Evolutionary conservation across 352 stramenopile species (phyloP).

Genomic region (Hyphochytrium catenoides): DNA sequence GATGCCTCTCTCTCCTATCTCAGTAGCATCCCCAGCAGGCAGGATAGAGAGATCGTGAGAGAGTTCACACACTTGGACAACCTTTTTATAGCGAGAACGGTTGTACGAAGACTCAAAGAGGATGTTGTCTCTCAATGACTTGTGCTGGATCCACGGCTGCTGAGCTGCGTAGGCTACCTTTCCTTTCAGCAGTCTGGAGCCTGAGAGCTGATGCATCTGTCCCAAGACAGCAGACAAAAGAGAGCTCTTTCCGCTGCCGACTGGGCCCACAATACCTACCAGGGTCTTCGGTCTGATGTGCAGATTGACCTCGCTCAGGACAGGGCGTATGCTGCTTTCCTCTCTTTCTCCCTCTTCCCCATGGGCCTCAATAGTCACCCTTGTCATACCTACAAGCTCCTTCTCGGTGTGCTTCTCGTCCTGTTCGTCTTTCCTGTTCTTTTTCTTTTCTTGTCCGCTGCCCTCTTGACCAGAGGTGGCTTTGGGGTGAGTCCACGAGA

Average conservation of each 20-base stretch:
- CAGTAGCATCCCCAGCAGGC: slow-evolving; percentile 73
- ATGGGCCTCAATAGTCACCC: too few relatives aligned
- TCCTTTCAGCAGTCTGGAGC: slow-evolving; percentile 15
- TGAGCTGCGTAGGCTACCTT: slow-evolving; percentile 61
- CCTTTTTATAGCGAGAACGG: slow-evolving; percentile 30
- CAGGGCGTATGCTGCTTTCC: too few relatives aligned
- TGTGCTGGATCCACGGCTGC: slow-evolving; percentile 86
- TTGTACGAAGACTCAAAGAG: slow-evolving; percentile 69
- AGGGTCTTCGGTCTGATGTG: slow-evolving; percentile 27
- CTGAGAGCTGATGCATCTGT: slow-evolving; percentile 17
- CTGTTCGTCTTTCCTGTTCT: too few relatives aligned
- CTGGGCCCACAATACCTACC: slow-evolving; percentile 28
- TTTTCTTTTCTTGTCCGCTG: too few relatives aligned
- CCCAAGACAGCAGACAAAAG: slow-evolving; percentile 23
- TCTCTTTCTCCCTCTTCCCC: too few relatives aligned
- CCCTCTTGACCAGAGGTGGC: too few relatives aligned
- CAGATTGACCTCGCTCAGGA: slow-evolving; percentile 32
- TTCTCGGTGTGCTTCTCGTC: too few relatives aligned
- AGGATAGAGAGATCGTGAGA: slow-evolving; percentile 65
- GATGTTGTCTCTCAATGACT: slow-evolving; percentile 87
- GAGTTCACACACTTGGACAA: slow-evolving; percentile 49
- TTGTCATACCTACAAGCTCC: too few relatives aligned
- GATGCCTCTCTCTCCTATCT: slow-evolving; percentile 95
- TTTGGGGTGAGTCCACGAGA: too few relatives aligned
- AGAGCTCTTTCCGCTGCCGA: slow-evolving; percentile 32